A percentile compares a stretch with the other conserved stretches of the same genome.
phyloP scores from a whole-genome alignment of 2,329 filamentous ascomycete species.

The Penicillium sumatraense region DNA sequence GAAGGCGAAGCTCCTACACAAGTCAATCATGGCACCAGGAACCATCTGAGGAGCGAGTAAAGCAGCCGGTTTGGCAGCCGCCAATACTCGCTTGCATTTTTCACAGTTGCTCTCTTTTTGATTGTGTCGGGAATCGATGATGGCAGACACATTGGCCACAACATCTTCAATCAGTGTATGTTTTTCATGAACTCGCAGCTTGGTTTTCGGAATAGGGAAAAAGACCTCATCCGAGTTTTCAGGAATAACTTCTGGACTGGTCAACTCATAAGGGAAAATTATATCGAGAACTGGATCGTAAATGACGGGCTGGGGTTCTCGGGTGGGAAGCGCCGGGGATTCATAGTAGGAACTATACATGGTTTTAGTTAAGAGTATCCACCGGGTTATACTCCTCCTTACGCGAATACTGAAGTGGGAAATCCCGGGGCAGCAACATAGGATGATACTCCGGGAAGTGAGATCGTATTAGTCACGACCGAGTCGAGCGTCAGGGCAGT shows the following conservation, averaged over 20 bases:
- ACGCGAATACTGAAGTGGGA: conserved; percentile 56
- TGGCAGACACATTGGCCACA: conserved; percentile 50
- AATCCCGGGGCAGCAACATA: conserved; percentile 50
- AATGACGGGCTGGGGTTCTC: conserved; percentile 59
- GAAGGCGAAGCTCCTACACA: conserved; percentile 57
- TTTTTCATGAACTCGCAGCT: conserved; percentile 45
- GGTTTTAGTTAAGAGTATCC: too few species aligned
- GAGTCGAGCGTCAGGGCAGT: conserved; percentile 12
- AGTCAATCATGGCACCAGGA: conserved; percentile 55
- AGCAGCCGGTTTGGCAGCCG: conserved; percentile 56
- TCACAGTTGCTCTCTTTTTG: conserved; percentile 52
- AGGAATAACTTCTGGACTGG: conserved; percentile 58
- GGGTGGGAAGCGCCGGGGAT: conserved; percentile 49
- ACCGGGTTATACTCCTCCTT: too few species aligned
- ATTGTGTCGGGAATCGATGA: conserved; percentile 45
- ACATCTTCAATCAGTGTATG: conserved; percentile 48
- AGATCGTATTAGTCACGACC: conserved; percentile 7
- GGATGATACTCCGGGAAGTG: conserved; percentile 27
- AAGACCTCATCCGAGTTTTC: conserved; percentile 55
- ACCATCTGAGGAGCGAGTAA: conserved; percentile 54
- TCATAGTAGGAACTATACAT: conserved; percentile 49
- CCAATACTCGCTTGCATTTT: conserved; percentile 58
- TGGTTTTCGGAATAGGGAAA: conserved; percentile 54
- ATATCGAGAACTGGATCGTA: conserved; percentile 60
- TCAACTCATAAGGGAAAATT: conserved; percentile 60